Base-by-base conservation (phyloP, 2,329 filamentous ascomycete species). In the Alternaria panax region DNA sequence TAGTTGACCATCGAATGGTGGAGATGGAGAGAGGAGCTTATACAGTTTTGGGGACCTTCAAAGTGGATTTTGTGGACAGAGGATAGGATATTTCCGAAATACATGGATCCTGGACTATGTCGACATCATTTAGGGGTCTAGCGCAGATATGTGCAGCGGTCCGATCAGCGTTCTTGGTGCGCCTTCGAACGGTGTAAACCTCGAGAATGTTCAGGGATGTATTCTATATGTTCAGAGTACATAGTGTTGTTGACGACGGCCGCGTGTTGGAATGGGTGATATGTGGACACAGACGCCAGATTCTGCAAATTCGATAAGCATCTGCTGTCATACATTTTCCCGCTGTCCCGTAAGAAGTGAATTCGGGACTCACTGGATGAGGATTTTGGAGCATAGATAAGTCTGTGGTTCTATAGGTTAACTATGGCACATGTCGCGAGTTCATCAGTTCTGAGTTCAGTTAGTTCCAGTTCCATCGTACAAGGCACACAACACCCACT, bases 1-100 rank as follows among this genome's bases (percentile, higher is more conserved):
- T 65, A 65, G 30, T 65, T 66, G 48, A 66, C 64, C 51, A 63
- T 65, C 30, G n/a, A 43, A 59, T n/a, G 18, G 34, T 22, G 22
- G 14, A 40, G 41, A 38, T 42, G 34, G 40, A 28, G 25, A 43
- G 43, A 42, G 41, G 34, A n/a, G 30, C 46, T 56, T 56, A 52
- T 55, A 36, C 41, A 38, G 22, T 32, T 55, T 47, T 57, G 57
- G 41, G 42, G 54, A n/a, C 24, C 20, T 41, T 45, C 43, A 42
- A 57, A 24, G 45, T 48, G 45, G 45, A 36, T 30, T 48, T 34
- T 22, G 53, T 57, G 47, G 46, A 57, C 25, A 46, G 46, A 28
- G 38, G 18, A 41, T 34, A n/a, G 27, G 20, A 57, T 25, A 41
- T 38, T 42, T 51, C 46, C 53, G 53, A 57, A n/a, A 47, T 40